phyloP scores from a whole-genome alignment of 495 filamentous ascomycete genomes.

The Ramalina intermedia region DNA sequence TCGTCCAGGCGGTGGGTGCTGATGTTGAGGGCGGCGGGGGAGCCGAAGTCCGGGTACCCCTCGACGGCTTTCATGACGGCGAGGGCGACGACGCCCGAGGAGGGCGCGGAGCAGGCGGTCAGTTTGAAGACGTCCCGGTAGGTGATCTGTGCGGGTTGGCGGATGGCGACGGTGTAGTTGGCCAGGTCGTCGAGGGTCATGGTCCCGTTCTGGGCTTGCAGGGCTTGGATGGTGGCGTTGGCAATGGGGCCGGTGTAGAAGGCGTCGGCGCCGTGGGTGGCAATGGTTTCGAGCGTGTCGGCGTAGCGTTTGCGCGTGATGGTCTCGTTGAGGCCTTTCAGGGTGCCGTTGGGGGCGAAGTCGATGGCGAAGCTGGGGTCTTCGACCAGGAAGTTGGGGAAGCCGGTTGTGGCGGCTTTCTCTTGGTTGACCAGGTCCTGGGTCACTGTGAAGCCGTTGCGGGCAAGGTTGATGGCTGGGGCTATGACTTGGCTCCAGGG shows the following conservation, averaged over 20 bases:
- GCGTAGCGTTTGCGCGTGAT: constrained; percentile 71
- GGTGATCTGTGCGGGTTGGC: constrained; percentile 46
- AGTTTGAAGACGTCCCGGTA: constrained; percentile 55
- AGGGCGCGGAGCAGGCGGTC: constrained; percentile 53
- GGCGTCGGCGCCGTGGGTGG: constrained; percentile 47
- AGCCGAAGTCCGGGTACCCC: constrained; percentile 49
- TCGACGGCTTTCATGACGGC: constrained; percentile 65
- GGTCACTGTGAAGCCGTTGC: constrained; percentile 57
- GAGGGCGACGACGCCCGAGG: constrained; percentile 56
- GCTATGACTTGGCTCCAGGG: constrained; percentile 55
- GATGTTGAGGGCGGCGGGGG: constrained; percentile 36
- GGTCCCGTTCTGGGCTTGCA: constrained; percentile 54
- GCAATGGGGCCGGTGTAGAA: constrained; percentile 68
- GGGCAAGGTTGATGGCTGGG: constrained; percentile 60
- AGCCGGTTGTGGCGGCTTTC: constrained; percentile 24
- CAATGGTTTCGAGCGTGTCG: constrained; percentile 61
- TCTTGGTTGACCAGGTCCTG: constrained; percentile 60
- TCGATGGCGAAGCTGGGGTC: constrained; percentile 72
- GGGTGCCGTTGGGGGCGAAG: constrained; percentile 69
- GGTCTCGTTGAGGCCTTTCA: constrained; percentile 53
- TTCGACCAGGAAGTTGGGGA: constrained; percentile 48
- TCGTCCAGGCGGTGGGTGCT: constrained; percentile 74
- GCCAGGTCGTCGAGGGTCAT: constrained; percentile 70
- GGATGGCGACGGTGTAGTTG: constrained; percentile 49
- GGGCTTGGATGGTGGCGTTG: constrained; percentile 51